phyloP scores from a whole-genome alignment of 176 grass and related monocot genomes.

The Eleusine indica region DNA sequence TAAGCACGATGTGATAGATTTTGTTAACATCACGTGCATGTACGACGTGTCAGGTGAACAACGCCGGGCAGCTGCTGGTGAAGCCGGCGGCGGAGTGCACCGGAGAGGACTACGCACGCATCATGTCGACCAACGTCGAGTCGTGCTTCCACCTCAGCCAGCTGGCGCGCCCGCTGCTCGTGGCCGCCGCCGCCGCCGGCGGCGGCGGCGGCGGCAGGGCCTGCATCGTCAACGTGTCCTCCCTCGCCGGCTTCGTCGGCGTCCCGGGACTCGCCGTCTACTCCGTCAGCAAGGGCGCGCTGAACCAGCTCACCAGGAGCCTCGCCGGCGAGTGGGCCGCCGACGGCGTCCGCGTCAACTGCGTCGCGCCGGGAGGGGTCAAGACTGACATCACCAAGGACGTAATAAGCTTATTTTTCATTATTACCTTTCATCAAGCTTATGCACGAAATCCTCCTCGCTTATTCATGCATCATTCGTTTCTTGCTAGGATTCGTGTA shows the following conservation, averaged over 20 bases:
- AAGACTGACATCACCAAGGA: not conserved
- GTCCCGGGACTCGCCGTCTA: conserved; percentile 26
- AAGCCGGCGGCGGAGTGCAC: conserved; percentile 40
- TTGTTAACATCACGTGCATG: too few relatives aligned
- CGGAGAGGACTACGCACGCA: conserved; percentile 37
- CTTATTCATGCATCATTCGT: too few relatives aligned
- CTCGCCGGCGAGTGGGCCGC: conserved; percentile 48
- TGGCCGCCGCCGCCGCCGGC: not conserved
- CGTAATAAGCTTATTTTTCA: not conserved
- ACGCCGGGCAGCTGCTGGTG: conserved; percentile 30
- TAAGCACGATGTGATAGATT: too few relatives aligned
- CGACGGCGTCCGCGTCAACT: conserved; percentile 44
- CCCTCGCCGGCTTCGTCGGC: conserved; percentile 12
- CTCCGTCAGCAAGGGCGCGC: conserved; percentile 37
- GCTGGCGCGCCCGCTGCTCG: conserved; percentile 40
- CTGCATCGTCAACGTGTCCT: conserved; percentile 39
- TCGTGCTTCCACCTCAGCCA: conserved; percentile 47
- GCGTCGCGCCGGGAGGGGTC: conserved; percentile 30
- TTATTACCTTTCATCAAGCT: too few relatives aligned
- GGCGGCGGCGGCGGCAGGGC: not conserved
- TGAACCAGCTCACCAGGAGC: conserved; percentile 55
- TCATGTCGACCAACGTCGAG: conserved; percentile 59
- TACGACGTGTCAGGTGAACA: conserved; percentile 36
- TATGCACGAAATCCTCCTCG: too few relatives aligned
- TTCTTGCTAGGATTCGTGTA: too few relatives aligned